Conservation (phyloP, 495 filamentous ascomycete species). For the Endocarpon pusillum region DNA sequence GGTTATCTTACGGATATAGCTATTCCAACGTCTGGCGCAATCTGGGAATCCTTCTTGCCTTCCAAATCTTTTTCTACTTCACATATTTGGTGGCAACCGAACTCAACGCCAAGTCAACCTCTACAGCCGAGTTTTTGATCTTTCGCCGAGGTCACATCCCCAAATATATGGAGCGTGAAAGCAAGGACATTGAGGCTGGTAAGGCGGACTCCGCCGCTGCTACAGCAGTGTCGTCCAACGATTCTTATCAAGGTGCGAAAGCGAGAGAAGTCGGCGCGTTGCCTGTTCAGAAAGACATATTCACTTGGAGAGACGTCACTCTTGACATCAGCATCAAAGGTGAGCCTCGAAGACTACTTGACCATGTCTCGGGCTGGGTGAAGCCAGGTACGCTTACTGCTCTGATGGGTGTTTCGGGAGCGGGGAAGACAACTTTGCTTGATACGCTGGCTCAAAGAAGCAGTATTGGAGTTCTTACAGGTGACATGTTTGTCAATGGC, state of each 20-base stretch:
- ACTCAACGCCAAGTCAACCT: constrained; percentile 26
- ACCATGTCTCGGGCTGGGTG: constrained; percentile 49
- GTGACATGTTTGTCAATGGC: constrained; percentile 38
- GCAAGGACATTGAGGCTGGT: no score
- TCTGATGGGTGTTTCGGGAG: constrained; percentile 45
- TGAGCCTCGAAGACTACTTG: constrained; percentile 39
- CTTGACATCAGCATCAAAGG: constrained; percentile 52
- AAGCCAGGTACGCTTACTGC: constrained; percentile 50
- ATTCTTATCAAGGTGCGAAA: no score
- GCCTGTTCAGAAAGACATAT: constrained; percentile 46
- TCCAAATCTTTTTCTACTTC: constrained; percentile 43
- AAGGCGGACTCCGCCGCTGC: no score
- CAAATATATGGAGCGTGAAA: constrained; percentile 14
- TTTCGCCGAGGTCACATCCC: constrained; percentile 26
- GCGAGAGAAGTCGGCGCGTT: no score
- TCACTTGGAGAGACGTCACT: constrained; percentile 68
- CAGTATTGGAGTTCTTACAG: constrained; percentile 33
- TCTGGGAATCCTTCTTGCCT: constrained; percentile 47
- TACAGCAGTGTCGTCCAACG: no score
- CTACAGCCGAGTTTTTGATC: constrained; percentile 25
- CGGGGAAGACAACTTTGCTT: constrained; percentile 53
- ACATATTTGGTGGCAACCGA: constrained; percentile 28
- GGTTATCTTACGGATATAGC: constrained; percentile 36
- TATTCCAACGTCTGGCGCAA: constrained; percentile 51
- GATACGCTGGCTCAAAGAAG: constrained; percentile 41